Evolutionary conservation across 2,329 filamentous ascomycete species (phyloP).

Genomic region (Lecanosticta acicola): DNA sequence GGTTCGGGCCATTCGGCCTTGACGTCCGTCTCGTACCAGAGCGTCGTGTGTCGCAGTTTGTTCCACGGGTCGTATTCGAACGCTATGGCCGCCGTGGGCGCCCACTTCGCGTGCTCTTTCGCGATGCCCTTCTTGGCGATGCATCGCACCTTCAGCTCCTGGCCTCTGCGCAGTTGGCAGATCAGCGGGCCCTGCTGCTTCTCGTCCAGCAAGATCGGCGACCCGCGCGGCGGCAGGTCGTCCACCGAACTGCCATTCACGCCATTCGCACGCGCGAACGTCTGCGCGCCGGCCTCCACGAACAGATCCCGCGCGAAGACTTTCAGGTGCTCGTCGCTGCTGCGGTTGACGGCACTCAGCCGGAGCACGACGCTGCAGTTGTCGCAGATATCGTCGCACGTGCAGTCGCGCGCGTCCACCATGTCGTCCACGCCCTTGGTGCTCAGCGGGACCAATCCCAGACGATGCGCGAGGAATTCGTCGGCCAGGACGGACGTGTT

Average conservation of each 20-base stretch:
- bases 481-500: slow-evolving; percentile 96
- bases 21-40: slow-evolving; percentile 83
- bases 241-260: slow-evolving; percentile 61
- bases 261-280: slow-evolving; percentile 63
- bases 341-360: slow-evolving; percentile 66
- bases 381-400: slow-evolving; percentile 93
- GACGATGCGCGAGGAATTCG: slow-evolving; percentile 88
- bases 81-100: slow-evolving; percentile 81
- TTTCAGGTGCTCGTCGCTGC: slow-evolving; percentile 80
- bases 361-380: slow-evolving; percentile 80
- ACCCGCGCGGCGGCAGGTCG: slow-evolving; percentile 51
- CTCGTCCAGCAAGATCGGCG: slow-evolving; percentile 76
- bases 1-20: slow-evolving; percentile 31
- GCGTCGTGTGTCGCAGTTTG: slow-evolving; percentile 82
- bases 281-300: slow-evolving; percentile 55
- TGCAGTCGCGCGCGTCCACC: slow-evolving; percentile 86
- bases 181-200: slow-evolving; percentile 79
- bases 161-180: slow-evolving; percentile 80
- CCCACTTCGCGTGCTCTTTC: slow-evolving; percentile 98
- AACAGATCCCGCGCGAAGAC: slow-evolving; percentile 88
- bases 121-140: slow-evolving; percentile 98
- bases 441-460: slow-evolving; percentile 83
- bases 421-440: slow-evolving; percentile 77
- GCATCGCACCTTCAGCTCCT: slow-evolving; percentile 84
- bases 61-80: slow-evolving; percentile 99